A percentile compares a stretch with the other conserved stretches of the same genome.
Conservation (phyloP, 140 eudicot species). For the Bidens hawaiensis region DNA sequence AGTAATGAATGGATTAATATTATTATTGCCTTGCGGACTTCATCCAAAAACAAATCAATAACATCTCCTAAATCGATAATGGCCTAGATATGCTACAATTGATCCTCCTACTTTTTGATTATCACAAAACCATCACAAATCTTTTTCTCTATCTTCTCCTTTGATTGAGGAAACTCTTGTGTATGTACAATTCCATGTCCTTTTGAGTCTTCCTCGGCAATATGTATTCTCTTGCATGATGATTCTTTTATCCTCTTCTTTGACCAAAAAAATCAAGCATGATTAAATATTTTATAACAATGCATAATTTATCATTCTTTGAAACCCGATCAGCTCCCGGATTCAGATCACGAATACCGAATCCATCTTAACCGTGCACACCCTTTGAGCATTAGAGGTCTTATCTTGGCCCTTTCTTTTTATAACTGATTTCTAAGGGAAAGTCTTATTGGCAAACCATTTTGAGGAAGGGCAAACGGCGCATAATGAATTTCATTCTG, state of each 20-base stretch:
- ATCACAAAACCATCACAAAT: slow-evolving; percentile 23
- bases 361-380: background rate
- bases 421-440: slow-evolving; percentile 22
- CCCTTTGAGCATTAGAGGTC: background rate
- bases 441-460: slow-evolving; percentile 70
- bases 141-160: slow-evolving; percentile 14
- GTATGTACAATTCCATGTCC: slow-evolving; percentile 54
- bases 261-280: slow-evolving; percentile 4
- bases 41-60: slow-evolving; percentile 6
- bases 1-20: slow-evolving; percentile 6
- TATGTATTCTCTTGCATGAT: slow-evolving; percentile 8
- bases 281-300: background rate
- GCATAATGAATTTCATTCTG: slow-evolving; percentile 82
- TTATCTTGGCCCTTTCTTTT: background rate
- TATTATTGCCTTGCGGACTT: slow-evolving; percentile 69
- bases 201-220: slow-evolving; percentile 23
- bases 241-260: slow-evolving; percentile 14
- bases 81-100: slow-evolving; percentile 18
- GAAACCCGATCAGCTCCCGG: background rate
- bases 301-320: background rate
- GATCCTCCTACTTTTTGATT: slow-evolving; percentile 13
- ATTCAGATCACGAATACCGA: background rate
- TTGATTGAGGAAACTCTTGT: slow-evolving; percentile 25
- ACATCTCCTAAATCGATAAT: slow-evolving; percentile 12
- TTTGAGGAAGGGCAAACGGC: slow-evolving; percentile 90